Evolutionary conservation across 441 rosid genomes (phyloP).

Genomic region (Geranium incanum): DNA sequence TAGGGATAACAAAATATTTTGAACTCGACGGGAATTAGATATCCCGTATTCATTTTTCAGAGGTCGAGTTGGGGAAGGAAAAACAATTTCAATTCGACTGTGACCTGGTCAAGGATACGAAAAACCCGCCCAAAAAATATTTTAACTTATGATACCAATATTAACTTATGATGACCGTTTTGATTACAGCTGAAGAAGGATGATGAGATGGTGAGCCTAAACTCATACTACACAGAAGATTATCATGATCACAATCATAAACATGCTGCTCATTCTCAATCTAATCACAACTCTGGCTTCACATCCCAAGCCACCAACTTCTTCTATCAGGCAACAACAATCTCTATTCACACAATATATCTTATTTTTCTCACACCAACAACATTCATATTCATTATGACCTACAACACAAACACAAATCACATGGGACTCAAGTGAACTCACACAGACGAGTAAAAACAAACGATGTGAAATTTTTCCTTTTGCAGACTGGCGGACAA

Average conservation of each 20-base stretch:
- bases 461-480: neutral
- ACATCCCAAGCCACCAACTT: constrained; percentile 32
- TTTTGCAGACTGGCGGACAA: constrained; percentile 42
- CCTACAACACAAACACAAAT: neutral
- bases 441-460: neutral
- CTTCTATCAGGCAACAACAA: constrained; percentile 27
- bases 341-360: neutral
- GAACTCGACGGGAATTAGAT: no score
- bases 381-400: neutral
- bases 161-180: no score
- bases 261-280: neutral
- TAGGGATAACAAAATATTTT: no score
- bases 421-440: no score
- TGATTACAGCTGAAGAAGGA: constrained; percentile 16
- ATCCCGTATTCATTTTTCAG: no score
- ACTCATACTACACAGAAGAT: neutral
- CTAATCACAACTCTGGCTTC: constrained; percentile 10
- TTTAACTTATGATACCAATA: no score
- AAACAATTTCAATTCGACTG: no score
- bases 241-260: neutral
- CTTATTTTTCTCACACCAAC: neutral
- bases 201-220: neutral
- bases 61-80: no score
- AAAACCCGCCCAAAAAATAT: no score
- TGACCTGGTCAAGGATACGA: no score